Evolutionary conservation across 257 asterid genomes (phyloP).

Genomic region (Orobanche coerulescens): DNA sequence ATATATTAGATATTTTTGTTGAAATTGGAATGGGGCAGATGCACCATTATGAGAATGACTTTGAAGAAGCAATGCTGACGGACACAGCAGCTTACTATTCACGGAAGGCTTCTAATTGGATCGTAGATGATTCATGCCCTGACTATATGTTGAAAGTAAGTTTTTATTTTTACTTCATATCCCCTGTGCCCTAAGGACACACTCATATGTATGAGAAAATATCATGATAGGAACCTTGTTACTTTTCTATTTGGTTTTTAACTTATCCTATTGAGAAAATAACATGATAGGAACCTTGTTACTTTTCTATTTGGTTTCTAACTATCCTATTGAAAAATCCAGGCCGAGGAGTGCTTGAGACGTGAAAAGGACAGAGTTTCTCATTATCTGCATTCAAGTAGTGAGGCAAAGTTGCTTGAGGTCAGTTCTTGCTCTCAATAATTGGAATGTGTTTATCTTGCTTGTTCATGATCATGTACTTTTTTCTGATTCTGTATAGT

Average conservation of each 20-base stretch:
- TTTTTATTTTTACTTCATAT: neutral
- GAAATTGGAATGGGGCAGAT: constrained; percentile 97
- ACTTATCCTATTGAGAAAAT: neutral
- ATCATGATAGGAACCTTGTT: neutral
- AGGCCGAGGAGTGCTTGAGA: constrained; percentile 92
- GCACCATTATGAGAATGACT: constrained; percentile 78
- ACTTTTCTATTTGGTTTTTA: constrained; percentile 5
- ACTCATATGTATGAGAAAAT: neutral
- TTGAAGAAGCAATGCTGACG: constrained; percentile 76
- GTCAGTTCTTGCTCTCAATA: constrained; percentile 37
- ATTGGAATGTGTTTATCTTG: constrained; percentile 7
- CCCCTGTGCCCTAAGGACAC: neutral
- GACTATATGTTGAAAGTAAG: constrained; percentile 90
- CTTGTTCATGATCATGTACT: neutral
- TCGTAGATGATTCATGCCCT: constrained; percentile 95
- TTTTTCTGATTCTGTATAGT: neutral
- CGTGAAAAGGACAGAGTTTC: constrained; percentile 88
- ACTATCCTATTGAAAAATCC: constrained; percentile 21
- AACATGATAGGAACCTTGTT: neutral
- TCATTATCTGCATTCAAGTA: constrained; percentile 93
- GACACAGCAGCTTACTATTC: constrained; percentile 94
- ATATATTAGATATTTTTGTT: constrained; percentile 88
- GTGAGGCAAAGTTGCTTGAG: constrained; percentile 96
- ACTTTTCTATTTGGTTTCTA: constrained; percentile 6
- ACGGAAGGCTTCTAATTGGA: constrained; percentile 97